phyloP scores from a whole-genome alignment of 768 basidiomycete species.

The Holtermanniella nyarrowii region DNA sequence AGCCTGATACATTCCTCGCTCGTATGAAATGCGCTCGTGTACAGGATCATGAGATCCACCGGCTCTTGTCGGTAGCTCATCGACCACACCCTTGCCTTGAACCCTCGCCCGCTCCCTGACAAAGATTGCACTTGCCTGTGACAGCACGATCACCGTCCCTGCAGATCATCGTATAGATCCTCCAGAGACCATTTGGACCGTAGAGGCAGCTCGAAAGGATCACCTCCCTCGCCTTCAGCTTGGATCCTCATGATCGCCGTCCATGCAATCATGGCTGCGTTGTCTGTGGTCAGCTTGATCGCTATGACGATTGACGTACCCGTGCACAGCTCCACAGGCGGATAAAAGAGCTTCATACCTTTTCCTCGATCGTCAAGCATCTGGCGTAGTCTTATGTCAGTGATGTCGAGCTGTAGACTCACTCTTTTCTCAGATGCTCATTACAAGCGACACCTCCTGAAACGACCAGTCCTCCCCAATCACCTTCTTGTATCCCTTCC shows the following conservation, averaged over 20 bases:
- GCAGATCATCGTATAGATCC: slow-evolving; percentile 41
- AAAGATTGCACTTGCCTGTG: no score
- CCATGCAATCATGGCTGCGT: slow-evolving; percentile 95
- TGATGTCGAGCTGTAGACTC: slow-evolving; percentile 11
- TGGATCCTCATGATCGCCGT: slow-evolving; percentile 75
- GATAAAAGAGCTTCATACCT: slow-evolving; percentile 52
- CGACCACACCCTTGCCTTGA: no score
- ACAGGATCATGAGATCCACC: no score
- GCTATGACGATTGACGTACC: slow-evolving; percentile 48
- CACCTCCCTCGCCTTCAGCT: slow-evolving; percentile 49
- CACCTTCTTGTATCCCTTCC: not conserved
- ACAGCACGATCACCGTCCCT: no score
- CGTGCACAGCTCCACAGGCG: slow-evolving; percentile 69
- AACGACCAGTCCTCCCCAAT: slow-evolving; percentile 57
- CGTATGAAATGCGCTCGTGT: no score
- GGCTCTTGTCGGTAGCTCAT: no score
- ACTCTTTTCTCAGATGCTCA: slow-evolving; percentile 56
- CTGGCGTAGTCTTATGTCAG: slow-evolving; percentile 14
- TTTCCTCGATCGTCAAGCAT: slow-evolving; percentile 18
- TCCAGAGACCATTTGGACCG: slow-evolving; percentile 72
- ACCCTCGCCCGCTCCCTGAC: no score
- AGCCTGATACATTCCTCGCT: no score
- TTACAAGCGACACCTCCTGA: slow-evolving; percentile 96
- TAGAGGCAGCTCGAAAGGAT: slow-evolving; percentile 52
- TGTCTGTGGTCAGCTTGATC: slow-evolving; percentile 50